These are phyloP conservation scores for Aspergillus melleus DNA, from an alignment of 2,329 filamentous ascomycete genomes.

Conservation along the genomic window DNA sequence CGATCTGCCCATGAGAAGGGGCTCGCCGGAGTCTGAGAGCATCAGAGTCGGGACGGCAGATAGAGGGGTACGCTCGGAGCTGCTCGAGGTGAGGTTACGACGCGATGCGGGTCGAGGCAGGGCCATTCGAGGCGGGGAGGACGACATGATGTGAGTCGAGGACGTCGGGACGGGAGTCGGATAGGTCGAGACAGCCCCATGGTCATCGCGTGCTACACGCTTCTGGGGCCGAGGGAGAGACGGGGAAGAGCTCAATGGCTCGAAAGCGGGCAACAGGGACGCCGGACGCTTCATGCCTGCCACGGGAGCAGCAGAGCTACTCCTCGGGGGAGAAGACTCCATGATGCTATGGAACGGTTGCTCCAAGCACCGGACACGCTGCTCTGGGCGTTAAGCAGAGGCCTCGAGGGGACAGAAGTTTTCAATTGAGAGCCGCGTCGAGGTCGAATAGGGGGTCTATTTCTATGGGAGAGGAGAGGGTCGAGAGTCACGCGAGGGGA, in stretches of 20 bases:
- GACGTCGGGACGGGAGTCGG: conserved; percentile 94
- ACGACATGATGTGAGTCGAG: conserved; percentile 85
- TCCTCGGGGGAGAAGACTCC: conserved; percentile 44
- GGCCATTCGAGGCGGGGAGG: conserved; percentile 68
- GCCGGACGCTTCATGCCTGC: conserved; percentile 49
- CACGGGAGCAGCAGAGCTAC: conserved; percentile 32
- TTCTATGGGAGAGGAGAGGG: conserved; percentile 11
- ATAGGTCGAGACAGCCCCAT: conserved; percentile 61
- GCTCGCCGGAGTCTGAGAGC: conserved; percentile 77
- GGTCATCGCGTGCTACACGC: conserved; percentile 46
- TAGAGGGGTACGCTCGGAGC: conserved; percentile 78
- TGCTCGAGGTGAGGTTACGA: conserved; percentile 57
- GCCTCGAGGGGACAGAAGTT: conserved; percentile 12
- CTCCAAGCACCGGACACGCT: conserved; percentile 9
- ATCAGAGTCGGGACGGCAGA: conserved; percentile 79
- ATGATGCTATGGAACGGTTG: conserved; percentile 24
- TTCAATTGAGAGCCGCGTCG: conserved; percentile 27
- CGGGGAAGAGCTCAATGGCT: conserved; percentile 51
- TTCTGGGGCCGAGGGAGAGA: conserved; percentile 49
- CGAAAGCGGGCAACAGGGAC: conserved; percentile 51
- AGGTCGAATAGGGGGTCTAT: conserved; percentile 16
- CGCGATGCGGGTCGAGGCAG: conserved; percentile 55
- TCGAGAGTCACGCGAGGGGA: conserved; percentile 7
- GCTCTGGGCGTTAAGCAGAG: conserved; percentile 4
- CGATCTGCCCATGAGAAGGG: conserved; percentile 84